Conservation (phyloP, 1,284 basidiomycete genomes). For the Calocybe gambosa region DNA sequence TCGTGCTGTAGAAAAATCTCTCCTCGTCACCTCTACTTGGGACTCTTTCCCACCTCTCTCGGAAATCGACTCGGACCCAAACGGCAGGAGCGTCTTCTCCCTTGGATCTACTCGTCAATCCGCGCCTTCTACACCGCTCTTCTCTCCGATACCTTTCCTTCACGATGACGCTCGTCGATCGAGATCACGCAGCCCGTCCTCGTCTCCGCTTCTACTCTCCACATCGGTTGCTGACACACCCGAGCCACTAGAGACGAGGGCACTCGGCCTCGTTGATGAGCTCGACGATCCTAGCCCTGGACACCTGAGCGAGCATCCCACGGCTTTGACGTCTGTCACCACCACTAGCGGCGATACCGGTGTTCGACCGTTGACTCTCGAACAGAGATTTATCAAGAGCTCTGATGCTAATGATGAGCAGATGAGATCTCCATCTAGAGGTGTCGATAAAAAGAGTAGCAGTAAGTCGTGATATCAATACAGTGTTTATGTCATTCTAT, state of each 20-base stretch:
- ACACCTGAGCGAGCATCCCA: conserved; percentile 75
- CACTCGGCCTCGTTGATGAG: conserved; percentile 73
- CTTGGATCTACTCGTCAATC: conserved; percentile 40
- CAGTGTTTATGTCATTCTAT: conserved; percentile 6
- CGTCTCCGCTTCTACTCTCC: conserved; percentile 58
- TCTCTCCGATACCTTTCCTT: conserved; percentile 79
- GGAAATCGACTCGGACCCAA: conserved; percentile 34
- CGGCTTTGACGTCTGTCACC: conserved; percentile 61
- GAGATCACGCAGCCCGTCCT: conserved; percentile 68
- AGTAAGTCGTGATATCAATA: conserved; percentile 18
- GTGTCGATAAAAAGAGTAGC: conserved; percentile 59
- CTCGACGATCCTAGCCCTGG: conserved; percentile 76
- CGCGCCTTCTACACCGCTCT: conserved; percentile 68
- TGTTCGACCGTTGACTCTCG: conserved; percentile 45
- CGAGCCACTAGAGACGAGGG: conserved; percentile 38
- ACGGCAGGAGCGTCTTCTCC: conserved; percentile 35
- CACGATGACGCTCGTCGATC: conserved; percentile 72
- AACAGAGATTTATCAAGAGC: conserved; percentile 58
- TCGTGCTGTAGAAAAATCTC: conserved; percentile 79
- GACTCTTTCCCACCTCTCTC: conserved; percentile 59
- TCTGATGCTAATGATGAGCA: conserved; percentile 21
- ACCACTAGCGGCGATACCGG: conserved; percentile 28
- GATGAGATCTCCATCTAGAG: conserved; percentile 31
- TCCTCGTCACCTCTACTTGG: conserved; percentile 81
- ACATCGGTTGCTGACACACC: conserved; percentile 24